phyloP scores from a whole-genome alignment of 2,329 filamentous ascomycete species.

The Didymella sp. region DNA sequence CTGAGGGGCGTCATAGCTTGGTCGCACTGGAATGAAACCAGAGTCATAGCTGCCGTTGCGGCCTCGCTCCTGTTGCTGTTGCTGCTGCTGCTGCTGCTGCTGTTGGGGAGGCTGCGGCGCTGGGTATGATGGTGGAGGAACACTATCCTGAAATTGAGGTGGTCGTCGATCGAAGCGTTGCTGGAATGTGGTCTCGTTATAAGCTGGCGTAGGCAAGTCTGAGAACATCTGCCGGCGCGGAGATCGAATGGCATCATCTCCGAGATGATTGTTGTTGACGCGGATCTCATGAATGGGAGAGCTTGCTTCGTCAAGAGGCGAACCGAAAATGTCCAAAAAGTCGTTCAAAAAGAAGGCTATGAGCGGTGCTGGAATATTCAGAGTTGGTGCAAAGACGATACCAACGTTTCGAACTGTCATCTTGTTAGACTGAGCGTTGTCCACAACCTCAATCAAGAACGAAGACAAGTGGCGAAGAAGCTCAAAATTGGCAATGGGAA shows the following conservation, averaged over 20 bases:
- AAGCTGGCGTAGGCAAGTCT: constrained; percentile 69
- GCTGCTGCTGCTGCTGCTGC: constrained; percentile 31
- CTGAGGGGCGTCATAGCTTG: constrained; percentile 53
- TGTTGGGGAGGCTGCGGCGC: constrained; percentile 34
- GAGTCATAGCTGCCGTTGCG: constrained; percentile 53
- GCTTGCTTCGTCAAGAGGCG: constrained; percentile 64
- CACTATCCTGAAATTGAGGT: constrained; percentile 29
- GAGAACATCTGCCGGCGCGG: constrained; percentile 71
- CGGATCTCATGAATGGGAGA: constrained; percentile 56
- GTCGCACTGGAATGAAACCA: constrained; percentile 60
- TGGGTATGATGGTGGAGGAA: constrained; percentile 31
- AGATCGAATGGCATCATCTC: constrained; percentile 66
- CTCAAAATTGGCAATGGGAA: constrained; percentile 81
- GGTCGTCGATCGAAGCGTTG: constrained; percentile 37
- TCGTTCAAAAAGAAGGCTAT: constrained; percentile 95
- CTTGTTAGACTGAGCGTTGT: constrained; percentile 89
- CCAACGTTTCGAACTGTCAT: constrained; percentile 97
- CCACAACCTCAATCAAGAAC: constrained; percentile 90
- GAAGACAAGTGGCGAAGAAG: constrained; percentile 84
- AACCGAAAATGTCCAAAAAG: constrained; percentile 83
- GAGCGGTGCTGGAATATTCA: constrained; percentile 94
- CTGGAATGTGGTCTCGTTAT: constrained; percentile 63
- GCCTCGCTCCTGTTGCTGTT: constrained; percentile 37
- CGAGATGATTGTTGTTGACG: constrained; percentile 51
- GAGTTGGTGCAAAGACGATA: constrained; percentile 95